These are phyloP conservation scores for Spirogloea muscicola DNA, from an alignment of 139 green algal species.

Conservation along the genomic window DNA sequence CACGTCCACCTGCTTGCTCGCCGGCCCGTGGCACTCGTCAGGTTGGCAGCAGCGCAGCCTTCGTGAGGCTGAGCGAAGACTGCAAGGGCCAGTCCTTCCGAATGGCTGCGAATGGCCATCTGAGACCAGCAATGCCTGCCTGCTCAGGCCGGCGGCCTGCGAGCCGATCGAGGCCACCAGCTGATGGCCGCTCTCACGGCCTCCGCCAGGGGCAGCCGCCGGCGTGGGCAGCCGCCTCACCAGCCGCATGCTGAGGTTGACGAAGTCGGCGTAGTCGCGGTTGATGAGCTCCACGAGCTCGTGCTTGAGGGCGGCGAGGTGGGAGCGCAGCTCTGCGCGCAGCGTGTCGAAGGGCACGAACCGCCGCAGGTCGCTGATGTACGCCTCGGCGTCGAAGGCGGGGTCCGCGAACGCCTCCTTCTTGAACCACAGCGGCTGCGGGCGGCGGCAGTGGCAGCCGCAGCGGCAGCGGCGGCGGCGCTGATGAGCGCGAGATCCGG, in stretches of 20 bases:
- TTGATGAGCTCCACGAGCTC: constrained; percentile 90
- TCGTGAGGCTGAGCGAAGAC: too few species aligned
- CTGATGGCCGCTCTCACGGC: too few species aligned
- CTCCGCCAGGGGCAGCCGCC: too few species aligned
- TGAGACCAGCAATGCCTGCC: too few species aligned
- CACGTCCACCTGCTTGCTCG: constrained; percentile 59
- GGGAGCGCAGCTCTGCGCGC: constrained; percentile 65
- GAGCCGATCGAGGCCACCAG: too few species aligned
- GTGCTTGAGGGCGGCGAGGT: constrained; percentile 70
- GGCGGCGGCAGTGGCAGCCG: too few species aligned
- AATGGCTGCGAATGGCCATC: too few species aligned
- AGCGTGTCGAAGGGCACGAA: constrained; percentile 83
- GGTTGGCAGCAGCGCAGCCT: too few species aligned
- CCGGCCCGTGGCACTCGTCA: too few species aligned
- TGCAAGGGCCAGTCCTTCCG: too few species aligned
- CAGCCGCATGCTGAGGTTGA: constrained; percentile 78
- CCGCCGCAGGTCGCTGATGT: constrained; percentile 71
- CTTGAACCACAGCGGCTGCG: constrained; percentile 71
- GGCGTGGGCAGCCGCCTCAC: neutral
- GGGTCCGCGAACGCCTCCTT: constrained; percentile 64
- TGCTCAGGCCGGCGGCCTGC: too few species aligned
- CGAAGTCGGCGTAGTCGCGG: constrained; percentile 90
- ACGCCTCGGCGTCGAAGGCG: constrained; percentile 68
- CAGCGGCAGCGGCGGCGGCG: too few species aligned
- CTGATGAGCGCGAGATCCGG: neutral